Base-by-base conservation (phyloP, 1,284 basidiomycete genomes). In the Puccinia sorghi region DNA sequence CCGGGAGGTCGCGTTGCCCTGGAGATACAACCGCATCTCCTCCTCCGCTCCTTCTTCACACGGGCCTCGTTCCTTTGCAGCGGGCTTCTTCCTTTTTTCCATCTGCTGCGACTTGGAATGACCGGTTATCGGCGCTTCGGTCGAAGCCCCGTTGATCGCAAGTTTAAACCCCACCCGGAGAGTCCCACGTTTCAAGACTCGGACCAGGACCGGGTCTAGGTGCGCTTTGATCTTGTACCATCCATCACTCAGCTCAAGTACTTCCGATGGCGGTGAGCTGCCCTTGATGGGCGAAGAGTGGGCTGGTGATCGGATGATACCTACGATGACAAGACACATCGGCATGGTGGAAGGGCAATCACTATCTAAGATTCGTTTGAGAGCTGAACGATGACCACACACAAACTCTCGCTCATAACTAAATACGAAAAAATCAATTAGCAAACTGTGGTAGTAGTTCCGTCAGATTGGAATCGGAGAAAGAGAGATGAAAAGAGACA, bases 321-420 rank as follows among this genome's bases (percentile, higher is more conserved):
- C 63, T 11, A 56, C 48, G 43, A 77, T 57, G 39, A 77, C 64
- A 20, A 77, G 43, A 69, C 66, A 70, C 64, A 77, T 57, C 22
- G 75, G 75, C 27, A 69, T 48, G 22, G 41, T 56, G 46, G 52
- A 8, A 22, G 66, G 75, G 52, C 39, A 61, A 27, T 77, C 75
- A 61, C 50, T 48, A 43, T 77, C 75, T 32, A 70, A 39, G 17
- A 78, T 70, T 27, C 25, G 37, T 37, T 56, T 70, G 25, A 78
- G 37, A 50, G 52, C 66, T 32, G 75, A 59, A 32, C 56, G 64
- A 61, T 78, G 50, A 15, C 75, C 66, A 27, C 32, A 50, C 27
- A 69, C 50, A 69, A 78, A 69, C 66, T 78, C 75, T 13, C 75
- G 64, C 39, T 78, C 50, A 50, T 78, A 78, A n/a, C 75, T 78